Evolutionary conservation across 441 rosid genomes (phyloP).

Genomic region (Populus hybrid): DNA sequence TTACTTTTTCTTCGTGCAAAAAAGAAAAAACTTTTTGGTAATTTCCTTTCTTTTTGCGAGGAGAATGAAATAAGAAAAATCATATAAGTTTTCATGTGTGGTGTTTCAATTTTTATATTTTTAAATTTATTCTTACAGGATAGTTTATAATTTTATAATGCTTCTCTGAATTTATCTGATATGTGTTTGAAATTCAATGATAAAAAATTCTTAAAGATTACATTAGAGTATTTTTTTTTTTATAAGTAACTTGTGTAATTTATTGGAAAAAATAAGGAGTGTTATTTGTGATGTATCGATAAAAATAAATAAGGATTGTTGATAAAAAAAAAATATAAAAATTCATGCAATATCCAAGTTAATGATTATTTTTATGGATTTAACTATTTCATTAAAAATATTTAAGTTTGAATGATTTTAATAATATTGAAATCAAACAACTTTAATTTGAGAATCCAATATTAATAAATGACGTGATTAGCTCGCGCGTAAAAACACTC

Average conservation of each 20-base stretch:
- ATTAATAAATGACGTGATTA: neutral
- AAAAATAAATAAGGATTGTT: too few relatives aligned
- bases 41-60: neutral
- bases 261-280: too few relatives aligned
- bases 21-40: neutral
- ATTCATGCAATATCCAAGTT: rapidly evolving
- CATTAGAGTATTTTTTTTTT: too few relatives aligned
- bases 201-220: too few relatives aligned
- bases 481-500: neutral
- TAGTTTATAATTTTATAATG: neutral
- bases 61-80: neutral
- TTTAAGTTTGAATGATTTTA: neutral
- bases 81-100: neutral
- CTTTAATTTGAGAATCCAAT: rapidly evolving
- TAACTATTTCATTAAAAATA: too few relatives aligned
- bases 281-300: too few relatives aligned
- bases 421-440: rapidly evolving
- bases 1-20: neutral
- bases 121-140: too few relatives aligned
- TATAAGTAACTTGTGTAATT: too few relatives aligned
- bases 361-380: neutral
- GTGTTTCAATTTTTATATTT: neutral
- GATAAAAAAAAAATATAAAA: neutral
- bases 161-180: too few relatives aligned
- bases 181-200: too few relatives aligned